Base-by-base conservation (phyloP, 306 rosid genomes). In the Lagenaria siceraria region DNA sequence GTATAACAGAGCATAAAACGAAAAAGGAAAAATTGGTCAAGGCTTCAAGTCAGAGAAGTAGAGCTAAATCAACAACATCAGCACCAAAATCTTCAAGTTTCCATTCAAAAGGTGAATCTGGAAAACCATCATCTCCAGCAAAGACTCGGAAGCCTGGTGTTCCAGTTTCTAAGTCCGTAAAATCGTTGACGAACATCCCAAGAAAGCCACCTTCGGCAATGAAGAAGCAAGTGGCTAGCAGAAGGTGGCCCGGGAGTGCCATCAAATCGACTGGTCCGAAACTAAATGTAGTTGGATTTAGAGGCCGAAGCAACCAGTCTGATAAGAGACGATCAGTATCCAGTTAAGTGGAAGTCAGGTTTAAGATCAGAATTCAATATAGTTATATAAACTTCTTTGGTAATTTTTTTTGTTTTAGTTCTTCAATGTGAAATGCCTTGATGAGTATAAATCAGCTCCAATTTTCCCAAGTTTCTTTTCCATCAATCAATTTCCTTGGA, bases 211-310 rank as follows among this genome's bases (percentile, higher is more conserved):
- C 86, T 52, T 80, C 88, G n/a, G n/a, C 8, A 82, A 72, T 27
- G 68, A 84, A 79, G 84, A 87, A 80, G 80, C 87, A 52, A 80
- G 69, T 79, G 60, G 80, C 61, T 53, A 77, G 79, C 82, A 87
- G 85, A 85, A 86, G 58, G 76, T 74, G 42, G 61, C 78, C 79
- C 31, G 22, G 58, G 12, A 69, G 62, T 59, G 77, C 78, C 46
- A 80, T 66, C 43, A 90, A 88, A 81, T 82, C 97, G 14, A 38
- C 85, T 3, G 60, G 79, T 77, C 86, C 95, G 11, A 95, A 95
- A 79, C 82, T 95, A 31, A 87, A 82, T 29, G 93, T 95, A 36
- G 97, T 92, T 27, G 97, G 97, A 77, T 92, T 95, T 83, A 89
- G 97, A 83, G 97, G 97, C 15, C 82, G 89, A 77, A 86, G 70